Evolutionary conservation across 2,329 filamentous ascomycete species (phyloP).

Genomic region (Fusarium anthophilum): DNA sequence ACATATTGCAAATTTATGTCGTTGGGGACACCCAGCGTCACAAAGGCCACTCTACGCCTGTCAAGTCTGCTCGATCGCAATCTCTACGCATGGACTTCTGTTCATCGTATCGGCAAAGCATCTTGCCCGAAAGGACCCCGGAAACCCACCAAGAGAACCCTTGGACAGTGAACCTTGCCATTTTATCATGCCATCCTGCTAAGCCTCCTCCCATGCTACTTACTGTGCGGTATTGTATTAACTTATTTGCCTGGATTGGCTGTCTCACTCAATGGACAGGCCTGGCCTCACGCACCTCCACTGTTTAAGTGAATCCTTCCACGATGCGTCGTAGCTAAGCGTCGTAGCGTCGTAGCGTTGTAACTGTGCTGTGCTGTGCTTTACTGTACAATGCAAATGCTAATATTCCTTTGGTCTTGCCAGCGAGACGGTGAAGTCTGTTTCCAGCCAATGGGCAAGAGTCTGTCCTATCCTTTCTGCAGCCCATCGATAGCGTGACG

Average conservation of each 20-base stretch:
- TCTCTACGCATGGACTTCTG: conserved; percentile 5
- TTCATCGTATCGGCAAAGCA: conserved; percentile 13
- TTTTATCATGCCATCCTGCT: conserved; percentile 26
- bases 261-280: conserved; percentile 25
- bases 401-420: not conserved
- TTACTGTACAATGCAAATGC: not conserved
- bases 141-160: conserved; percentile 26
- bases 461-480: not conserved
- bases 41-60: not conserved
- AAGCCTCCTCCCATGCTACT: not conserved
- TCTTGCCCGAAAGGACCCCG: conserved; percentile 12
- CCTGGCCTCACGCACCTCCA: not conserved
- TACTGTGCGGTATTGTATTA: not conserved
- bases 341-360: not conserved
- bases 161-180: conserved; percentile 13
- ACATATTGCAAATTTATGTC: conserved; percentile 11
- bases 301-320: conserved; percentile 6
- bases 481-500: conserved; percentile 28
- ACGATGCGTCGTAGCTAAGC: not conserved
- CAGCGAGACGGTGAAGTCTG: conserved; percentile 16
- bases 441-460: conserved; percentile 13
- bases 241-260: conserved; percentile 1
- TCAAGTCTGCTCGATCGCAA: not conserved
- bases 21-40: conserved; percentile 1
- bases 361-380: not conserved